These are phyloP conservation scores for Filobasidium floriforme DNA, from an alignment of 768 basidiomycete genomes.

Conservation along the genomic window DNA sequence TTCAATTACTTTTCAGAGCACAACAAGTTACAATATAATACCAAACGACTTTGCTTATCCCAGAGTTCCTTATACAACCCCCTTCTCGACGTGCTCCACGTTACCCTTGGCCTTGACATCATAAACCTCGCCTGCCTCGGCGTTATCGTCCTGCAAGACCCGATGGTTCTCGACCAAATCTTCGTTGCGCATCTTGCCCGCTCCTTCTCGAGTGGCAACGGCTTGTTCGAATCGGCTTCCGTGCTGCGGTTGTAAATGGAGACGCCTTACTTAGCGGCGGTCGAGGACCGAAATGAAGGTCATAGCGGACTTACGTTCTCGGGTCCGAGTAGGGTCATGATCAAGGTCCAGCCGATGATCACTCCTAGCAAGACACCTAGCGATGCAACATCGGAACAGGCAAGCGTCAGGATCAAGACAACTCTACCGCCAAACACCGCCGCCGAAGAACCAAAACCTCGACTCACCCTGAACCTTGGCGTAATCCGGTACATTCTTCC, in stretches of 20 bases:
- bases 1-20: too few relatives aligned
- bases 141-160: background rate
- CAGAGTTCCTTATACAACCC: too few relatives aligned
- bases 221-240: slow-evolving; percentile 4
- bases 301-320: slow-evolving; percentile 50
- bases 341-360: slow-evolving; percentile 66
- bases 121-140: too few relatives aligned
- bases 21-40: too few relatives aligned
- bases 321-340: slow-evolving; percentile 70
- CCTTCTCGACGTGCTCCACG: too few relatives aligned
- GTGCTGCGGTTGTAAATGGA: background rate
- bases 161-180: background rate
- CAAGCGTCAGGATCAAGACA: background rate
- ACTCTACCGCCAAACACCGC: background rate
- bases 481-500: slow-evolving; percentile 18
- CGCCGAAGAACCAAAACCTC: background rate
- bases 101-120: too few relatives aligned
- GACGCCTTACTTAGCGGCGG: too few relatives aligned
- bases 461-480: slow-evolving; percentile 21
- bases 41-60: too few relatives aligned
- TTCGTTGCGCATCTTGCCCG: background rate
- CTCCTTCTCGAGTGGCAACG: slow-evolving; percentile 1
- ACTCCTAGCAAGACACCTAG: slow-evolving; percentile 69
- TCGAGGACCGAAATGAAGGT: too few relatives aligned
- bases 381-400: slow-evolving; percentile 45